phyloP scores from a whole-genome alignment of 768 basidiomycete genomes.

The Coprinopsis marcescibilis region DNA sequence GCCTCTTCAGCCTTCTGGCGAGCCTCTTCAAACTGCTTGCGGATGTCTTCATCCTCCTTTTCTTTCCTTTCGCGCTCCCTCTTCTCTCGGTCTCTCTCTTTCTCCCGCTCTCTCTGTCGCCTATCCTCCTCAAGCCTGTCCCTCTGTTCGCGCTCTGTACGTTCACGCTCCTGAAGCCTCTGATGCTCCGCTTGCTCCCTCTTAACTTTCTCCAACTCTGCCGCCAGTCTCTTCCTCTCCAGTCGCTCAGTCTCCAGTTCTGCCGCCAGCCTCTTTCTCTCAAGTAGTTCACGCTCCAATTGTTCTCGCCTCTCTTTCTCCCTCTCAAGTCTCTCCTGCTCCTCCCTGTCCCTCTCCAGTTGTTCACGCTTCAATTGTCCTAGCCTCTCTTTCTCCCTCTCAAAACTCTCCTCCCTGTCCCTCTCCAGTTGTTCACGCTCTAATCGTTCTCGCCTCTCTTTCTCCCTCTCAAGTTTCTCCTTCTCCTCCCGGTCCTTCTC shows the following conservation, averaged over 20 bases:
- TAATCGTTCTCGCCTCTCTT: no score
- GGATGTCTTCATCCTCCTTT: conserved; percentile 4
- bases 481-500: background rate
- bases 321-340: conserved; percentile 2
- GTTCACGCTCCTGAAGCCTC: background rate
- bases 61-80: conserved; percentile 4
- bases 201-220: background rate
- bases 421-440: no score
- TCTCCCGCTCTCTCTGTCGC: background rate
- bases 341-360: background rate
- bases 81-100: background rate
- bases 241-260: background rate
- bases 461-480: background rate
- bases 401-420: no score
- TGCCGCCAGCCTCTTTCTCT: background rate
- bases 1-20: background rate
- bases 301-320: conserved; percentile 8
- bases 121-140: background rate
- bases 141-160: background rate
- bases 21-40: background rate
- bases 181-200: background rate
- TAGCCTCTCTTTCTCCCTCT: no score
- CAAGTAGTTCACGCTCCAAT: conserved; percentile 3
- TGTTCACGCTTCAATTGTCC: background rate
- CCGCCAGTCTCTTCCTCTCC: background rate